Conservation (phyloP, 805 yeast species). For the Saturnispora diversa region DNA sequence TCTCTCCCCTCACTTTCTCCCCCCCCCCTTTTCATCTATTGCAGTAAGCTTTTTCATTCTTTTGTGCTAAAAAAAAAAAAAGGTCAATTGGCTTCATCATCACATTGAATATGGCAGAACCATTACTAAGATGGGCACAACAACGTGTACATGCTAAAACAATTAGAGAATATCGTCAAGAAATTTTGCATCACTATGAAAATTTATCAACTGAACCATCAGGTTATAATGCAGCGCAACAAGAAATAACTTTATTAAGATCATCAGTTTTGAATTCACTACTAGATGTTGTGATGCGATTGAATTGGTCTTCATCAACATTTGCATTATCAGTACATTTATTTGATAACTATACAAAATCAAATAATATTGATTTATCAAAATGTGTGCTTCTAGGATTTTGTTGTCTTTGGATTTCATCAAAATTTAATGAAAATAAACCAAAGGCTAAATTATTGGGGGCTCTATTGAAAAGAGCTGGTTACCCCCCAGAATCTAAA, state of each 20-base stretch:
- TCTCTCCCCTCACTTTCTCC: too few species aligned
- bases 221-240: conserved; percentile 15
- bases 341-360: conserved; percentile 34
- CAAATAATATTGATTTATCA: conserved; percentile 27
- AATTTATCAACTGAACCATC: conserved; percentile 21
- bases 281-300: conserved; percentile 25
- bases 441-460: conserved; percentile 38
- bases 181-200: conserved; percentile 27
- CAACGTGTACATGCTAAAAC: conserved; percentile 23
- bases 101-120: not conserved
- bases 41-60: too few species aligned
- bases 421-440: conserved; percentile 41
- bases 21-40: too few species aligned
- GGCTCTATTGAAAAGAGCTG: conserved; percentile 27
- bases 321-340: conserved; percentile 32
- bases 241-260: conserved; percentile 15
- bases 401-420: conserved; percentile 40
- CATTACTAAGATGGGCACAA: conserved; percentile 18
- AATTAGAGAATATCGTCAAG: conserved; percentile 25
- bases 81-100: too few species aligned
- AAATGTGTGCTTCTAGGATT: conserved; percentile 35
- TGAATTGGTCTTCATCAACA: conserved; percentile 28
- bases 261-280: conserved; percentile 27
- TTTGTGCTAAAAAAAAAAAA: too few species aligned
- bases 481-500: conserved; percentile 22